Conservation (phyloP, 306 rosid genomes). For the Quercus agrifolia region DNA sequence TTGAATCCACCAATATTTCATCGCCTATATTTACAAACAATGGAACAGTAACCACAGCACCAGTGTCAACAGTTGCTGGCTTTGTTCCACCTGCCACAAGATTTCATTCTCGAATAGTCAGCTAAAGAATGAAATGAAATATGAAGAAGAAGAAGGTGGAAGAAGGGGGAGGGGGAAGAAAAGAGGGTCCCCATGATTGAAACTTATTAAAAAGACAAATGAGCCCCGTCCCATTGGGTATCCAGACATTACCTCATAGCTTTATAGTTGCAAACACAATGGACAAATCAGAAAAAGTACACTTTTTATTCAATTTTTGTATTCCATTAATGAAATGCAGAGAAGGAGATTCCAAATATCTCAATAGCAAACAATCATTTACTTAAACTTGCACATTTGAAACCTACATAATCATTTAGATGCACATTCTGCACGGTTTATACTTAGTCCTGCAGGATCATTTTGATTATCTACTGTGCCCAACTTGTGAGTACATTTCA, state of each 20-base stretch:
- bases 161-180: not conserved
- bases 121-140: not conserved
- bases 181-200: not conserved
- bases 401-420: not conserved
- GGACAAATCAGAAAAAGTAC: not conserved
- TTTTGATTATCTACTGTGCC: not conserved
- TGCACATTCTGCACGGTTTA: not conserved
- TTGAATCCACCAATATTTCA: conserved; percentile 74
- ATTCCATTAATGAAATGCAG: not conserved
- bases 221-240: not conserved
- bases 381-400: not conserved
- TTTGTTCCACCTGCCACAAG: conserved; percentile 76
- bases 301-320: not conserved
- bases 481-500: not conserved
- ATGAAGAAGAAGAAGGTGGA: not conserved
- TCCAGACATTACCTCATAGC: not conserved
- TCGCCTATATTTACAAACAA: conserved; percentile 78
- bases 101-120: conserved; percentile 12
- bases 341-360: not conserved
- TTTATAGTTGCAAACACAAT: not conserved
- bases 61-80: conserved; percentile 95
- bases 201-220: not conserved
- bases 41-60: conserved; percentile 80
- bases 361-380: not conserved
- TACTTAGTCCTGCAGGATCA: not conserved